Percentiles rank a stretch among this genome's conserved stretches.
Evolutionary conservation across 2,329 filamentous ascomycete species (phyloP).

Genomic region (Pseudogymnoascus destructans): DNA sequence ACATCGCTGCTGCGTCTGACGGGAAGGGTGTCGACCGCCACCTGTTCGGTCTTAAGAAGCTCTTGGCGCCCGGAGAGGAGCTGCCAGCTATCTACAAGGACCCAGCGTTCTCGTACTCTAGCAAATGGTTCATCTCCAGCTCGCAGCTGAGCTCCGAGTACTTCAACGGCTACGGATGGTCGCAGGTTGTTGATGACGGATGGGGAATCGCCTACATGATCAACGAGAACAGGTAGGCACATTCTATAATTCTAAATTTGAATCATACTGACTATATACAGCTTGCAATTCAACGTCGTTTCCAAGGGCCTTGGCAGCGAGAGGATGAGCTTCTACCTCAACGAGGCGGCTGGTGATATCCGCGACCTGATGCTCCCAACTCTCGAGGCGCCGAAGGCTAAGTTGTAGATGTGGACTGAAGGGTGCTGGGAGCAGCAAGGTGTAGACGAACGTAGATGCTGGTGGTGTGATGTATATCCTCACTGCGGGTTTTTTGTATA

Average conservation of each 20-base stretch:
- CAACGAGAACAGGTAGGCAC: constrained; percentile 76
- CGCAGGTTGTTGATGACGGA: constrained; percentile 88
- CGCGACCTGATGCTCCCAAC: constrained; percentile 74
- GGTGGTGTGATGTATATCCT: neutral
- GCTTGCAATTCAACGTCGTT: constrained; percentile 95
- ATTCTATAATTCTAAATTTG: neutral
- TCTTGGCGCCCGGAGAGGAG: constrained; percentile 67
- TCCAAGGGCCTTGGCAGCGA: constrained; percentile 84
- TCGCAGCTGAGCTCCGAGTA: constrained; percentile 90
- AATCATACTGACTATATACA: constrained; percentile 27
- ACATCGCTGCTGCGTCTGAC: constrained; percentile 78
- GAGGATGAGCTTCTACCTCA: constrained; percentile 91
- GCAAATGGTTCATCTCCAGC: constrained; percentile 79
- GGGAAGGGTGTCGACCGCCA: constrained; percentile 92
- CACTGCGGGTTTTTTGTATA: constrained; percentile 6
- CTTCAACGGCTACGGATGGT: constrained; percentile 99
- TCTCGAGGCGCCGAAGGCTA: constrained; percentile 68
- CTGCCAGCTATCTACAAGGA: constrained; percentile 76
- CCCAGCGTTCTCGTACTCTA: constrained; percentile 70
- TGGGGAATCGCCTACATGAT: constrained; percentile 99
- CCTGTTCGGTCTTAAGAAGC: constrained; percentile 92
- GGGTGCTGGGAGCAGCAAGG: neutral
- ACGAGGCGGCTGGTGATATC: constrained; percentile 83
- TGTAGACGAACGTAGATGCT: neutral
- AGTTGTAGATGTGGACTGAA: constrained; percentile 46